Conservation (phyloP, 2,329 filamentous ascomycete genomes). For the Colletotrichum sp. region DNA sequence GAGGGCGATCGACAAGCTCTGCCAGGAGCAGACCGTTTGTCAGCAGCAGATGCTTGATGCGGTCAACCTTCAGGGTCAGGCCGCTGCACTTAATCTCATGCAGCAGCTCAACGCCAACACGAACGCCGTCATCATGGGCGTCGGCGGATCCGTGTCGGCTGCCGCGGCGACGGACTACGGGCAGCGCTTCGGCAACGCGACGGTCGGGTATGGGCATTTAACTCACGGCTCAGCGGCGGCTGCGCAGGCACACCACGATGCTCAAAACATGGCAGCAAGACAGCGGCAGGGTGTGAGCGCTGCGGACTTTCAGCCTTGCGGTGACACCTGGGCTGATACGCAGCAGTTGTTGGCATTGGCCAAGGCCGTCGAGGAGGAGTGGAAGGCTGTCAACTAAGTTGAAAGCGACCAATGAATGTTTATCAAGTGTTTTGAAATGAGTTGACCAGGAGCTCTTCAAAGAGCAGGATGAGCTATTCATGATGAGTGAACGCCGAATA, state of each 20-base stretch:
- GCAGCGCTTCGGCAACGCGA: background rate
- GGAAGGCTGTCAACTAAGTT: background rate
- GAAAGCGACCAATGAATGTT: background rate
- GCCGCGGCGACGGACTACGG: background rate
- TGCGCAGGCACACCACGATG: background rate
- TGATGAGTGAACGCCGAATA: too few relatives aligned
- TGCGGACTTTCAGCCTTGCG: background rate
- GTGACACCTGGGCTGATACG: background rate
- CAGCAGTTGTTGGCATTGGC: background rate
- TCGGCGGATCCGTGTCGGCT: background rate
- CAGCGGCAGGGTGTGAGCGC: background rate
- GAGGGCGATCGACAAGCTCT: background rate
- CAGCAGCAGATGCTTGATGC: background rate
- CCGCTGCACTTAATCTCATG: background rate
- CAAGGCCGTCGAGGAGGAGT: background rate
- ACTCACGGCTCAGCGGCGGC: background rate
- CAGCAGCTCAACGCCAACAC: background rate
- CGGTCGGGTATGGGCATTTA: background rate
- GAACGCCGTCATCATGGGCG: background rate
- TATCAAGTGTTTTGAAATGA: rapidly evolving
- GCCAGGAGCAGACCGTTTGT: background rate
- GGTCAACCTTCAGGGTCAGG: background rate
- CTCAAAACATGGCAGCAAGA: background rate
- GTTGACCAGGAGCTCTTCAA: background rate
- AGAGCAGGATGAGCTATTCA: background rate